These are phyloP conservation scores for Fraxinus greggii DNA, from an alignment of 305 asterid species.

Conservation along the genomic window DNA sequence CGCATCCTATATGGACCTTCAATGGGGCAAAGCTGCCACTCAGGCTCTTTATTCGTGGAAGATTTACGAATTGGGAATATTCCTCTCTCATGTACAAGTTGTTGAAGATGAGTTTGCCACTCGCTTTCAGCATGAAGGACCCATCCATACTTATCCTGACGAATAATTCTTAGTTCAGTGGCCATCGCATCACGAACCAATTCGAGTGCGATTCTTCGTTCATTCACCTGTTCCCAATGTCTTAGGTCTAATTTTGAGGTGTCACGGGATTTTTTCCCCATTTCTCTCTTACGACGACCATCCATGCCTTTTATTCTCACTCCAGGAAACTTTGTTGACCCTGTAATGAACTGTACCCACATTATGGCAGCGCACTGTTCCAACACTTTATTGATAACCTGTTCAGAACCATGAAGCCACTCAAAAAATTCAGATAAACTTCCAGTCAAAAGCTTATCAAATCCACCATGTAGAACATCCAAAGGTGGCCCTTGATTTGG, in stretches of 20 bases:
- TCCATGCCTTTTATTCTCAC: slow-evolving; percentile 95
- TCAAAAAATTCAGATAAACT: slow-evolving; percentile 69
- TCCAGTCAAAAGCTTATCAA: slow-evolving; percentile 89
- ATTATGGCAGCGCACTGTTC: slow-evolving; percentile 91
- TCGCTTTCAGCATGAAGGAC: slow-evolving; percentile 99
- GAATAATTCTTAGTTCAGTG: slow-evolving; percentile 91
- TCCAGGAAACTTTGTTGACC: slow-evolving; percentile 94
- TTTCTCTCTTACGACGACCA: slow-evolving; percentile 91
- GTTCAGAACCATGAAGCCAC: slow-evolving; percentile 78
- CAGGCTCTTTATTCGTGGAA: slow-evolving; percentile 57
- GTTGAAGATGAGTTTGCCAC: slow-evolving; percentile 96
- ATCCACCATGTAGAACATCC: slow-evolving; percentile 90
- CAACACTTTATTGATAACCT: slow-evolving; percentile 65
- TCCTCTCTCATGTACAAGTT: slow-evolving; percentile 97
- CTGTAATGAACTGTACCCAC: slow-evolving; percentile 95
- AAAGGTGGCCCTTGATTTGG: slow-evolving; percentile 78
- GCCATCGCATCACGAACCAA: slow-evolving; percentile 97
- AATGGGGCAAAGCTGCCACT: slow-evolving; percentile 97
- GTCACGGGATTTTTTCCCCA: slow-evolving; percentile 75
- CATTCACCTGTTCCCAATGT: slow-evolving; percentile 99
- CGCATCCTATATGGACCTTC: slow-evolving; percentile 99
- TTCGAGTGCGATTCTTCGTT: slow-evolving; percentile 92
- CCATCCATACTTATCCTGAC: slow-evolving; percentile 99
- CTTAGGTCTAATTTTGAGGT: slow-evolving; percentile 63
- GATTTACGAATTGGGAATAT: slow-evolving; percentile 72